Evolutionary conservation across 2,329 filamentous ascomycete genomes (phyloP).

Genomic region (Ceratocystiopsis sp.): DNA sequence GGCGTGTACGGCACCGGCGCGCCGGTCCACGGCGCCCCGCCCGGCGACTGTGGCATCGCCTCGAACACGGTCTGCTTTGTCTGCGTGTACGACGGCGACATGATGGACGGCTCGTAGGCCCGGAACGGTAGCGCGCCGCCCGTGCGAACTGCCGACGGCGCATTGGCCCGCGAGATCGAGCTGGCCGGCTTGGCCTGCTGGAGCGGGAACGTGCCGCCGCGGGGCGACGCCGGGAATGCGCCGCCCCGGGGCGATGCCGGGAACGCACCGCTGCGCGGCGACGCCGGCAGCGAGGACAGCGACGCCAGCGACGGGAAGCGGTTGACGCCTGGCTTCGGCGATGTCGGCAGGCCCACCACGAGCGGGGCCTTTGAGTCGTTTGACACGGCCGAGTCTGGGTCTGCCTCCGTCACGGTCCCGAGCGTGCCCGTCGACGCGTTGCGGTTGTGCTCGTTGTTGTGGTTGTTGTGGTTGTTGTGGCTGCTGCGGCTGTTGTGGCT

Average conservation of each 20-base stretch:
- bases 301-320: slow-evolving; percentile 29
- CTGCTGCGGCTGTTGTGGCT: slow-evolving; percentile 7
- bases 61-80: slow-evolving; percentile 51
- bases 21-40: slow-evolving; percentile 39
- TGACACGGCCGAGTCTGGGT: slow-evolving; percentile 35
- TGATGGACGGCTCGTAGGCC: slow-evolving; percentile 40
- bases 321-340: slow-evolving; percentile 28
- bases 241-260: slow-evolving; percentile 23
- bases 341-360: slow-evolving; percentile 35
- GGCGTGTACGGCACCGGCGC: slow-evolving; percentile 54
- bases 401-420: slow-evolving; percentile 21
- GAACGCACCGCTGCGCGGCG: slow-evolving; percentile 3
- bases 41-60: slow-evolving; percentile 38
- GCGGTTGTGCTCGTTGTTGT: not conserved
- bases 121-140: slow-evolving; percentile 42
- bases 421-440: slow-evolving; percentile 16
- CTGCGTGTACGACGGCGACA: slow-evolving; percentile 28
- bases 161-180: slow-evolving; percentile 29
- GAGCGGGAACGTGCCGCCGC: no score
- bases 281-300: slow-evolving; percentile 20
- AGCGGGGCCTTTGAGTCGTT: slow-evolving; percentile 32
- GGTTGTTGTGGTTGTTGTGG: slow-evolving; percentile 3
- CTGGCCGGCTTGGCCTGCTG: not conserved
- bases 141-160: slow-evolving; percentile 37
- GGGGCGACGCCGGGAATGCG: not conserved